Base-by-base conservation (phyloP, 2,329 filamentous ascomycete genomes). In the Diplodia sapinea region DNA sequence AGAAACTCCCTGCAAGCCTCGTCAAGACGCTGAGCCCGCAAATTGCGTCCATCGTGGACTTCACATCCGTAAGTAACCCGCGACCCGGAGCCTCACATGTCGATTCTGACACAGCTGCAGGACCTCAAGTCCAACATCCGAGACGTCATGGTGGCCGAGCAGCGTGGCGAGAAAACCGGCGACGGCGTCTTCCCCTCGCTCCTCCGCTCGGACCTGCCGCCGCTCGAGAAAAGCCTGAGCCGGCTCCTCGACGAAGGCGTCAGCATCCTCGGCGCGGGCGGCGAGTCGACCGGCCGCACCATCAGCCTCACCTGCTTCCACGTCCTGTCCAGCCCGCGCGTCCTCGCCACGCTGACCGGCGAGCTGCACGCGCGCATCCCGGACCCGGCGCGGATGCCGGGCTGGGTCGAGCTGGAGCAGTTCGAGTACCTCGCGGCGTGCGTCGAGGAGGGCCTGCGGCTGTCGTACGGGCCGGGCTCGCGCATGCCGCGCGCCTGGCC, bases 141-240 rank as follows among this genome's bases (percentile, higher is more conserved):
- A 12, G 36, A 7, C 36, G 36, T 38, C 36, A 38, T 38, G 36
- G 23, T 2, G 23, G 23, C 23, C 23, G 23, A 26, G 23, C 23
- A 26, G 23, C 23, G 23, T 2, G 23, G 23, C 23, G 23, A 26
- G 23, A 26, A 26, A 26, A 26, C 23, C 23, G 23, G 23, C 23
- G 23, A 26, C 23, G 23, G 23, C 23, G 23, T 26, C 23, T 26
- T 26, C 23, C 23, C 23, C 23, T 26, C 23, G 23, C 23, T 26
- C 2, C 23, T 26, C 23, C 23, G 23, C 23, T 26, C 23, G 23
- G 23, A 26, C 23, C 36, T 38, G 36, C 51, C 51, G 13, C 33
- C 56, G 3, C 69, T 73, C 17, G 78, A 80, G 67, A 82, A 82
- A 68, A 73, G 75, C 1, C 72, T 73, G 12, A 62, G 70, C 6